phyloP scores from a whole-genome alignment of 202 grass and related monocot genomes.

The Panicum virgatum region DNA sequence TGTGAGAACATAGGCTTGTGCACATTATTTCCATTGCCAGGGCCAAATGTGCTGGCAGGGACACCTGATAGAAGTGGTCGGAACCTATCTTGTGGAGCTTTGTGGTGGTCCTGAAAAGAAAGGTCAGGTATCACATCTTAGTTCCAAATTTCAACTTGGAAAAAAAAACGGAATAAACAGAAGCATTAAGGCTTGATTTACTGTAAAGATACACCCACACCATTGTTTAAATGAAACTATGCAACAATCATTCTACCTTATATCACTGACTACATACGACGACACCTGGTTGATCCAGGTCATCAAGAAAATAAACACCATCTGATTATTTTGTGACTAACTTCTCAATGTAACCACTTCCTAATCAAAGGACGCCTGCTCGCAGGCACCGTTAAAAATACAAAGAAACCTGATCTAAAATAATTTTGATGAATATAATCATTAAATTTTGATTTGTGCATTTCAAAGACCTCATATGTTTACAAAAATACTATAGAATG shows the following conservation, averaged over 20 bases:
- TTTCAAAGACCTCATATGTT: neutral
- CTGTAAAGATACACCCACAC: neutral
- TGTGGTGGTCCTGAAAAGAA: slow-evolving; percentile 78
- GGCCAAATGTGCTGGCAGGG: slow-evolving; percentile 66
- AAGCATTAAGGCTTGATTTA: slow-evolving; percentile 5
- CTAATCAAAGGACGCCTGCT: neutral
- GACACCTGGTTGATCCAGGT: neutral
- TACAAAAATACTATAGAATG: neutral
- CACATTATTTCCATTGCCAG: slow-evolving; percentile 57
- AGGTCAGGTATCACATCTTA: slow-evolving; percentile 34
- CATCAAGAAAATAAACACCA: neutral
- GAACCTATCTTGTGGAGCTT: slow-evolving; percentile 87
- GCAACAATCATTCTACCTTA: neutral
- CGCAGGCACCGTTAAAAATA: neutral
- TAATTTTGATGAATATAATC: neutral
- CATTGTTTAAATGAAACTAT: slow-evolving; percentile 25
- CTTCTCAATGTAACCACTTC: too few relatives aligned
- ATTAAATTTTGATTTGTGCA: neutral
- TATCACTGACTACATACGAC: neutral
- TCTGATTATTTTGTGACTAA: neutral
- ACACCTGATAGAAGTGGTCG: slow-evolving; percentile 92
- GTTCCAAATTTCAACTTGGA: slow-evolving; percentile 19
- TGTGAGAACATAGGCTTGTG: slow-evolving; percentile 60
- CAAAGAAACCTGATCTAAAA: neutral
- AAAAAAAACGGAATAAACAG: neutral